Base-by-base conservation (phyloP, 2,329 filamentous ascomycete species). In the Colletotrichum tanaceti region DNA sequence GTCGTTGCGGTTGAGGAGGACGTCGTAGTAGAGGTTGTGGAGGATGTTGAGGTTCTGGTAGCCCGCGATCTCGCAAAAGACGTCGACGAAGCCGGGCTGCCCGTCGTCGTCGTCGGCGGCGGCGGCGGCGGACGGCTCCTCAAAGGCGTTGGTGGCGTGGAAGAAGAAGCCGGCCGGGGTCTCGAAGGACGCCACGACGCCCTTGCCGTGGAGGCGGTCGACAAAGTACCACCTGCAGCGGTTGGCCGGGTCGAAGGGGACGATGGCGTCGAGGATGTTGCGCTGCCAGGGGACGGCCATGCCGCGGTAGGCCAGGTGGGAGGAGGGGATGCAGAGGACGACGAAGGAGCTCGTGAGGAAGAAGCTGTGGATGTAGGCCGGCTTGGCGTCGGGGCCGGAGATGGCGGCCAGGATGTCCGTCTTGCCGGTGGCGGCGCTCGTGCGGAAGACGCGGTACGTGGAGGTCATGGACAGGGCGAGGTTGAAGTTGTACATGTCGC, bases 361-460 rank as follows among this genome's bases (percentile, higher is more conserved):
- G 73, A 95, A 85, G 10, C 92, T 95, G 79, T 97, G 93, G n/a
- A 97, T 87, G 73, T 96, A 97, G 0, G 92, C 90, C 0, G 91
- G 81, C 43, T 49, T 68, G 0, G 58, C 67, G 3, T 82, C 80
- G 4, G 79, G 77, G 3, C 80, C 82, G 0, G 79, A 77, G 68
- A 96, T 87, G 0, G 86, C 89, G 3, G 92, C 92, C 0, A 97
- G 84, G 20, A 96, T 89, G 0, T 88, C 86, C 0, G 91, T 93
- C 63, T 87, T 81, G 0, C 90, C 91, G 0, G 88, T 90, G 0
- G 83, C 76, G 0, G 88, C 86, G 20, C 86, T 90, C 2, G 89
- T 86, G 1, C 85, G 81, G 77, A 94, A 96, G 18, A 96, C 75
- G 18, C 91, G 88, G 75, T 95, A 96, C 0, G 83, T 87, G 0